These are phyloP conservation scores for Agrostemma githago DNA, from an alignment of 148 eudicot species.

Conservation along the genomic window DNA sequence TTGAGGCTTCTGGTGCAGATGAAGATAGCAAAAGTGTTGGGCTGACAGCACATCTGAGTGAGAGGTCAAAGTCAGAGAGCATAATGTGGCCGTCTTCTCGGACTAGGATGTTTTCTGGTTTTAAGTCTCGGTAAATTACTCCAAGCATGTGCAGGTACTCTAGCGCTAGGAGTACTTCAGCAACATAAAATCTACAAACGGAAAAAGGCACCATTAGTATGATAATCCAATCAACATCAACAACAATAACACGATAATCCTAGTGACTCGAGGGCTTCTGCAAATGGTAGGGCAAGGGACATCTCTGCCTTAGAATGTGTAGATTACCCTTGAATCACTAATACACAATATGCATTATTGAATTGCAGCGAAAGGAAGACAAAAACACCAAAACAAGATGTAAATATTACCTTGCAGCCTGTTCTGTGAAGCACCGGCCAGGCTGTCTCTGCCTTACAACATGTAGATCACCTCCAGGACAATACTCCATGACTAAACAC, in stretches of 20 bases:
- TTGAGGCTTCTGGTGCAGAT: slow-evolving; percentile 43
- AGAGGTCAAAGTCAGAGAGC: slow-evolving; percentile 91
- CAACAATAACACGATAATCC: not conserved
- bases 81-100: slow-evolving; percentile 94
- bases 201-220: not conserved
- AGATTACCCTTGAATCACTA: not conserved
- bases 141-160: slow-evolving; percentile 97
- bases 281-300: not conserved
- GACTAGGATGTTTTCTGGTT: slow-evolving; percentile 86
- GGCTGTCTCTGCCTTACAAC: slow-evolving; percentile 90
- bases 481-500: slow-evolving; percentile 95
- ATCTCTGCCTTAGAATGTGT: not conserved
- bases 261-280: not conserved
- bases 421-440: slow-evolving; percentile 80
- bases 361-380: not conserved
- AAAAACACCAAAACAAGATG: not conserved
- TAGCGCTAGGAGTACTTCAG: slow-evolving; percentile 86
- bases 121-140: slow-evolving; percentile 76
- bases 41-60: slow-evolving; percentile 74
- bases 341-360: not conserved
- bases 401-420: slow-evolving; percentile 70
- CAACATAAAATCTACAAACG: slow-evolving; percentile 66
- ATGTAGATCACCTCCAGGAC: slow-evolving; percentile 93
- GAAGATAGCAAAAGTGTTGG: slow-evolving; percentile 71
- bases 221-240: not conserved